Conservation (phyloP, 1,284 basidiomycete species). For the Papiliotrema fonsecae region DNA sequence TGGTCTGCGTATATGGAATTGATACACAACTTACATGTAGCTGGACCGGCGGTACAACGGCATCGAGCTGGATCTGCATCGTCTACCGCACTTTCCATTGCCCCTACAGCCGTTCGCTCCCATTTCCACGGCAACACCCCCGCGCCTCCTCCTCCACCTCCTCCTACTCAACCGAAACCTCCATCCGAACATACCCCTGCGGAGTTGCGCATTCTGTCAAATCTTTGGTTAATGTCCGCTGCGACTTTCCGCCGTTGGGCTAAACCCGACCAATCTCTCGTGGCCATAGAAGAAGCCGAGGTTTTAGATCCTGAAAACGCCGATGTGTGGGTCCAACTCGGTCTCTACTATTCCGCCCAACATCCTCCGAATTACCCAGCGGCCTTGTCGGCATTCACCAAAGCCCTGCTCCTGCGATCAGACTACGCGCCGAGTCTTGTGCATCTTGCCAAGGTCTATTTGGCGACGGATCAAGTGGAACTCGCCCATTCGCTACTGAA, state of each 20-base stretch:
- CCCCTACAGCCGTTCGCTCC: conserved; percentile 78
- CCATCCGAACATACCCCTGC: conserved; percentile 51
- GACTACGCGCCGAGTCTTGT: conserved; percentile 72
- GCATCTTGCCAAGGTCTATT: conserved; percentile 68
- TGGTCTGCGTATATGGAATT: not conserved
- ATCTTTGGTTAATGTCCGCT: conserved; percentile 89
- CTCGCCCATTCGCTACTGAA: conserved; percentile 63
- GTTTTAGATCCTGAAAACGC: conserved; percentile 78
- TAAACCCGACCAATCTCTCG: conserved; percentile 82
- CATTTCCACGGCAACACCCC: conserved; percentile 50
- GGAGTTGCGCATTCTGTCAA: conserved; percentile 69
- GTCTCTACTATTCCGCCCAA: conserved; percentile 61
- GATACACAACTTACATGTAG: not conserved
- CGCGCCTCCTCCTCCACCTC: conserved; percentile 7
- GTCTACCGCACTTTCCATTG: conserved; percentile 31
- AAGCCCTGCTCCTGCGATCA: conserved; percentile 71
- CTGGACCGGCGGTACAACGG: conserved; percentile 9
- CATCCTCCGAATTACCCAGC: conserved; percentile 23
- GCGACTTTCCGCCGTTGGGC: conserved; percentile 86
- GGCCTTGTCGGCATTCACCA: conserved; percentile 71
- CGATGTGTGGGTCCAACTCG: conserved; percentile 90
- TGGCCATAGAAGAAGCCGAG: conserved; percentile 93
- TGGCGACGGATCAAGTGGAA: conserved; percentile 54
- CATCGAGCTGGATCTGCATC: conserved; percentile 23
- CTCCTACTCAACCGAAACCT: conserved; percentile 10